Conservation (phyloP, 1,139 yeast genomes). For the Debaryomycetaceae sp. region DNA sequence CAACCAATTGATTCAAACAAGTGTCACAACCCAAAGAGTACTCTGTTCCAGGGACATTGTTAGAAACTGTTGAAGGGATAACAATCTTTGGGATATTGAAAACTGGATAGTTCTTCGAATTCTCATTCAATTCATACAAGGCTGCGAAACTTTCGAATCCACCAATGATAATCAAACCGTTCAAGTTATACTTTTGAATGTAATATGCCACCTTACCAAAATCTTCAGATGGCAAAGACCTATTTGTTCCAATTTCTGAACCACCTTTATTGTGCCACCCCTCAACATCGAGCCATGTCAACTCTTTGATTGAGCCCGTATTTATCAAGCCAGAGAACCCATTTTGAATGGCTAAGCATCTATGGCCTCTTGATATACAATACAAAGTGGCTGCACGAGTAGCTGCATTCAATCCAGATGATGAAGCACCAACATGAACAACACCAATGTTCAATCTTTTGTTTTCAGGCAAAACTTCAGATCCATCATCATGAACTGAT, state of each 20-base stretch:
- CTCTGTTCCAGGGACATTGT: conserved; percentile 97
- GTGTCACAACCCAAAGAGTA: conserved; percentile 93
- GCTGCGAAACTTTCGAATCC: conserved; percentile 94
- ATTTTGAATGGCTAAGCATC: conserved; percentile 80
- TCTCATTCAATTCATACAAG: conserved; percentile 71
- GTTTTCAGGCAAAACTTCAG: conserved; percentile 46
- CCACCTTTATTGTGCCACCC: conserved; percentile 94
- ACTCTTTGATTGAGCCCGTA: conserved; percentile 70
- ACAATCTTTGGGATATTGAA: conserved; percentile 92
- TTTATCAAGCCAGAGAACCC: conserved; percentile 90
- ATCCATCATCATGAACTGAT: conserved; percentile 65
- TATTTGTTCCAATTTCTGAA: conserved; percentile 91
- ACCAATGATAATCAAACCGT: conserved; percentile 87
- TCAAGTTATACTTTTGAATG: conserved; percentile 78
- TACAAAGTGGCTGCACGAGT: conserved; percentile 88
- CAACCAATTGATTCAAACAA: conserved; percentile 83
- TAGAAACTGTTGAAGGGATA: conserved; percentile 94
- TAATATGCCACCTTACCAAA: conserved; percentile 87
- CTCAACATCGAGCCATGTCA: conserved; percentile 83
- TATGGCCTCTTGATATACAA: conserved; percentile 88
- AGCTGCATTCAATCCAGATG: conserved; percentile 94
- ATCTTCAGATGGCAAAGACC: conserved; percentile 79
- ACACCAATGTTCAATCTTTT: conserved; percentile 70
- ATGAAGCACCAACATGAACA: conserved; percentile 93
- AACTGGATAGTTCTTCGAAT: conserved; percentile 75